Base-by-base conservation (phyloP, 2,329 filamentous ascomycete genomes). In the Neodidymelliopsis sp. region DNA sequence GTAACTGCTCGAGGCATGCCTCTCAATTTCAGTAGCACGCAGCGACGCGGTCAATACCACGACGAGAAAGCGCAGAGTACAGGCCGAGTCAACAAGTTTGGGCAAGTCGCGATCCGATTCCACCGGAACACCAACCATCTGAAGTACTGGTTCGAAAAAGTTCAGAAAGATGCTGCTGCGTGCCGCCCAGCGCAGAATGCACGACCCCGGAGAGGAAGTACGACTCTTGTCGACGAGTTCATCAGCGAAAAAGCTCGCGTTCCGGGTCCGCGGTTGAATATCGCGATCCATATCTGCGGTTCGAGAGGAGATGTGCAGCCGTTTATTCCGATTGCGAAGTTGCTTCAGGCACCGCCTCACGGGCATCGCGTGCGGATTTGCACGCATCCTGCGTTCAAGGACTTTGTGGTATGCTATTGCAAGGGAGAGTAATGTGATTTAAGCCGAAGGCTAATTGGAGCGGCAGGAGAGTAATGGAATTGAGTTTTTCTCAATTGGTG, bases 221-320 rank as follows among this genome's bases (percentile, higher is more conserved):
- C 42, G 13, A 22, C 36, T 10, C 16, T 52, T 13, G 43, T 42
- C 11, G 36, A 47, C 10, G 29, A 57, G 13, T 35, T 44, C 13
- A 33, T 42, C 22, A 38, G 28, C 24, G 25, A 59, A 25, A 30
- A 35, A 11, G 20, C 20, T 8, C 31, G 35, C 6, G n/a, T 16
- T 46, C 6, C 46, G 43, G 10, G 33, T 39, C 59, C 60, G 6
- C 42, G 45, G 29, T 24, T 82, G 23, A 81, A 82, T 47, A 77
- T 83, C 31, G 79, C 82, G 1, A 81, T 84, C 41, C 81, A 83
- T 37, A 78, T 83, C 5, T 80, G 83, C 2, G 78, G 78, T 7
- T 76, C 73, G 3, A 72, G 78, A 40, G 81, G 81, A 6, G 81
- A 84, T 60, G 79, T 84, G 2, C 83, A 86, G 47, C 83, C 83